Base-by-base conservation (phyloP, 495 filamentous ascomycete genomes). In the Xylaria flabelliformis region DNA sequence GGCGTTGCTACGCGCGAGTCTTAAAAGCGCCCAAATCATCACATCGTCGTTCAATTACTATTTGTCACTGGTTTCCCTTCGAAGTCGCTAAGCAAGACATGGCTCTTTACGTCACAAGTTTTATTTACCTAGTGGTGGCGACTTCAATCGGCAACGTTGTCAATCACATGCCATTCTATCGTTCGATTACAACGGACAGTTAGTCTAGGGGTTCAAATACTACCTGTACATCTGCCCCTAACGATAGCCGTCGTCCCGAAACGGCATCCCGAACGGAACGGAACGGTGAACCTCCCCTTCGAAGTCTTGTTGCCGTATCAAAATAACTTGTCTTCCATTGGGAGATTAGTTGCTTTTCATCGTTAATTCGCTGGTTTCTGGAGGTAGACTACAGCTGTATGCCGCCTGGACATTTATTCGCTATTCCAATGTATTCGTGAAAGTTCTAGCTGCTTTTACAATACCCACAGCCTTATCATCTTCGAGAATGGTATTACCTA, bases 21-120 rank as follows among this genome's bases (percentile, higher is more conserved):
- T 24, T 39, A 19, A 48, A 66, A 46, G 64, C 64, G 64, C 64
- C 29, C 64, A 66, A 66, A 66, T 66, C 64, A 66, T 64, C 42
- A 9, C 19, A 66, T 32, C 53, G 13, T 32, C 13, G 26, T 56
- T 15, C 26, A 8, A 32, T 32, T 56, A 32, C 32, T 15, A 15
- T 56, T 17, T 56, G 53, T 32, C 53, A 56, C 26, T 17, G 26
- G 26, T 4, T 56, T 17, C 17, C 53, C 17, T 55, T 55, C 26
- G 53, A 17, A 26, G 53, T 13, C 13, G 13, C 26, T 56, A 32
- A 56, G 53, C 26, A 13, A 32, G 12, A 56, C 15, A 7, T 17
- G 53, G 15, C 26, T 29, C 26, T 13, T 15, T 32, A 29, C 53
- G 51, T 56, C 26, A 32, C 15, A 32, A 56, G 13, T 17, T 32